A percentile compares a stretch with the other conserved stretches of the same genome.
Evolutionary conservation across 2,329 filamentous ascomycete genomes (phyloP).

Genomic region (Colletotrichum zoysiae): DNA sequence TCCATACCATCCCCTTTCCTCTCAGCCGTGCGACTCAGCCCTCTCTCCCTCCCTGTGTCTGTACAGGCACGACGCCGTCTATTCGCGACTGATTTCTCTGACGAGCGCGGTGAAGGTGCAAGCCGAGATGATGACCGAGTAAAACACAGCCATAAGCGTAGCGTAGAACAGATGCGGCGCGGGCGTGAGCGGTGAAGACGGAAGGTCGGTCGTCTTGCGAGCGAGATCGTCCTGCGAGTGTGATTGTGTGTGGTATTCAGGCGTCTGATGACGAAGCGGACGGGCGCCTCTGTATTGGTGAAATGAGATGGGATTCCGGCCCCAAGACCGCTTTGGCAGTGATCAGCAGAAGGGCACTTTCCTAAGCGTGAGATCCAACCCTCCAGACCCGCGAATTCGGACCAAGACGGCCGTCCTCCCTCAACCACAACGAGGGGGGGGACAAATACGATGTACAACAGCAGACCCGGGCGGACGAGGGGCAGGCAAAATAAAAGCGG

Average conservation of each 20-base stretch:
- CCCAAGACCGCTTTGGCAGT: background rate
- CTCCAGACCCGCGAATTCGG: conserved; percentile 13
- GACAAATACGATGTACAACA: background rate
- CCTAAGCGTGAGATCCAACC: background rate
- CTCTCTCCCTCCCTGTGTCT: conserved; percentile 14
- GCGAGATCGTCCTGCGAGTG: background rate
- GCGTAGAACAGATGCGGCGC: background rate
- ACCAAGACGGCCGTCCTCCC: conserved; percentile 10
- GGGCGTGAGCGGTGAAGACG: conserved; percentile 9
- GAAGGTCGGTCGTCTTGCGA: background rate
- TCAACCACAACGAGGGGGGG: background rate
- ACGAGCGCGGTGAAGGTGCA: background rate
- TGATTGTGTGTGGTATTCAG: background rate
- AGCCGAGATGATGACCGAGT: conserved; percentile 5
- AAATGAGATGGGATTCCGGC: conserved; percentile 24
- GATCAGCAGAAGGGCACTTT: conserved; percentile 10
- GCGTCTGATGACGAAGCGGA: background rate
- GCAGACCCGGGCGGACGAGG: conserved; percentile 7
- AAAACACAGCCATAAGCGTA: conserved; percentile 15
- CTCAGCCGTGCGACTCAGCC: conserved; percentile 27
- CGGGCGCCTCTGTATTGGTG: background rate
- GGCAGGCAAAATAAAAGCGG: conserved; percentile 31
- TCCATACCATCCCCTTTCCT: conserved; percentile 15
- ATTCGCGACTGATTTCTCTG: background rate
- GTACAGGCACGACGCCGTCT: background rate